A percentile compares a stretch with the other conserved stretches of the same genome.
Evolutionary conservation across 2,329 filamentous ascomycete genomes (phyloP).

Genomic region (Aspergillus cejpii): DNA sequence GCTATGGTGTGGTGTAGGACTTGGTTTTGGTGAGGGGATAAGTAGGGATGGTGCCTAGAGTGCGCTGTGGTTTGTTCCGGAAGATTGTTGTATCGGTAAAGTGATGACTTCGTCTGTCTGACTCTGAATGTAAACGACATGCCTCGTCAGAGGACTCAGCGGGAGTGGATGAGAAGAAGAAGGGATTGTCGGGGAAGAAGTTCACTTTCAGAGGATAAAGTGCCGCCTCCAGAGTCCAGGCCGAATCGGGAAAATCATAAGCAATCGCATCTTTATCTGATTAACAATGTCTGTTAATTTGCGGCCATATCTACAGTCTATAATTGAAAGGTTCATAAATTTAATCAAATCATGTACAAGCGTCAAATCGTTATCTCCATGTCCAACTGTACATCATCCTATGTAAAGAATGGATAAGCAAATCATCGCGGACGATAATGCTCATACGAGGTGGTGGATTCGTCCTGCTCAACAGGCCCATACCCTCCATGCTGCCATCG

Average conservation of each 20-base stretch:
- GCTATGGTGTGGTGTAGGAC: not conserved
- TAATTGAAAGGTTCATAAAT: constrained; percentile 2
- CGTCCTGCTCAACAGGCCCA: constrained; percentile 35
- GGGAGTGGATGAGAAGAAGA: too few relatives aligned
- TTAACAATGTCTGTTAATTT: constrained; percentile 2
- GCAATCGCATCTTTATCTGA: too few relatives aligned
- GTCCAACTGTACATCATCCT: not conserved
- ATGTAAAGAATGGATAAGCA: constrained; percentile 1
- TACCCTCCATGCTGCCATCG: constrained; percentile 35
- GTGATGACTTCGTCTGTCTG: too few relatives aligned
- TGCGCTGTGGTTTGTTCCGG: too few relatives aligned
- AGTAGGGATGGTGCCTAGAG: too few relatives aligned
- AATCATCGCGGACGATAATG: constrained; percentile 26
- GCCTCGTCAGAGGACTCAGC: too few relatives aligned
- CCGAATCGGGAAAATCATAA: constrained; percentile 14
- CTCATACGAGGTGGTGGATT: constrained; percentile 33
- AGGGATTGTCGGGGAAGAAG: too few relatives aligned
- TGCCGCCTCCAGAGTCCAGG: not conserved
- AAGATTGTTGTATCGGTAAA: too few relatives aligned
- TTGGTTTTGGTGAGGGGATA: not conserved
- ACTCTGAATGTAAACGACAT: too few relatives aligned
- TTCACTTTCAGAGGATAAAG: not conserved
- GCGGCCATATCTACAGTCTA: not conserved
- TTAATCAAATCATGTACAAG: not conserved
- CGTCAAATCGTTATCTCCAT: not conserved